phyloP scores from a whole-genome alignment of 345 rosid species.

The Bruguiera gymnorhiza region DNA sequence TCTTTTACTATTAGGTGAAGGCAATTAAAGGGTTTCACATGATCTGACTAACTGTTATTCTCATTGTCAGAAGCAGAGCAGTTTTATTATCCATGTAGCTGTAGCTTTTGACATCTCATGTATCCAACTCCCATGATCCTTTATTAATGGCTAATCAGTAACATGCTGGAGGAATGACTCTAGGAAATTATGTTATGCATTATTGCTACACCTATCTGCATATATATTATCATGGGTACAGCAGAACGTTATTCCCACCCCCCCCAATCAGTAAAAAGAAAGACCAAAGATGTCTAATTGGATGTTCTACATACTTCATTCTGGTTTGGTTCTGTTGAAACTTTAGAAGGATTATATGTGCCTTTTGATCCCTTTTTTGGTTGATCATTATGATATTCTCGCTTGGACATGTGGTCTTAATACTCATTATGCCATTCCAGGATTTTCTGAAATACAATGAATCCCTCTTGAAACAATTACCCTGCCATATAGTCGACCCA shows the following conservation, averaged over 20 bases:
- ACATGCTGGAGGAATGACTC: too few species aligned
- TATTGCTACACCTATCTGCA: too few species aligned
- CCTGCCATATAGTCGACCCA: slow-evolving; percentile 72
- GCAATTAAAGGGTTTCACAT: background rate
- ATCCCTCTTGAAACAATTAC: slow-evolving; percentile 52
- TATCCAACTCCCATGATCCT: too few species aligned
- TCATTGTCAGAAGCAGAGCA: background rate
- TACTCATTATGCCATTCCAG: slow-evolving; percentile 33
- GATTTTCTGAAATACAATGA: slow-evolving; percentile 73
- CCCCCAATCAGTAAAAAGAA: too few species aligned
- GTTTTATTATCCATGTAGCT: background rate
- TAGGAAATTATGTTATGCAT: too few species aligned
- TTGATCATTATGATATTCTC: background rate
- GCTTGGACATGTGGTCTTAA: slow-evolving; percentile 6
- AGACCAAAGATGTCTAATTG: too few species aligned
- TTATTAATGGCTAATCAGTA: too few species aligned
- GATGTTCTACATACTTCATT: too few species aligned
- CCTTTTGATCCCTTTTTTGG: background rate
- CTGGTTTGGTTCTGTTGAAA: too few species aligned
- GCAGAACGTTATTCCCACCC: too few species aligned
- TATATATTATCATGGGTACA: too few species aligned
- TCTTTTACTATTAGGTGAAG: background rate
- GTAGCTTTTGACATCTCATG: background rate
- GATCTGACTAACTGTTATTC: slow-evolving; percentile 2
- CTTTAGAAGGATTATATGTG: too few species aligned